Base-by-base conservation (phyloP, 495 filamentous ascomycete genomes). In the Penicillium canescens region DNA sequence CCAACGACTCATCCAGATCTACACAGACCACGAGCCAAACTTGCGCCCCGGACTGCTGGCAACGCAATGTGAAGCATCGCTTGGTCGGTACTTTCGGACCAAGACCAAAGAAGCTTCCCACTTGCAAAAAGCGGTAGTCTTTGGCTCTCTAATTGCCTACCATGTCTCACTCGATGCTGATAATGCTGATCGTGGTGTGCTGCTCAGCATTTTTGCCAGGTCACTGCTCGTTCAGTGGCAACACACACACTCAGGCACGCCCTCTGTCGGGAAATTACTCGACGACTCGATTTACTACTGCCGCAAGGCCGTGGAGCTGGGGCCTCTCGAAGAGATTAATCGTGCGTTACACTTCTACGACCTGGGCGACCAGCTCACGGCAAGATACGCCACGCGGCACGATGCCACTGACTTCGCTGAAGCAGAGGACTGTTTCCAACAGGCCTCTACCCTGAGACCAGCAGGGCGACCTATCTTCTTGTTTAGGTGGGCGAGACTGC, bases 1-100 rank as follows among this genome's bases (percentile, higher is more conserved):
- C 6, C 21, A 45, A 45, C n/a, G 4, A 10, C 23, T 45, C 11
- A 13, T 45, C 12, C 23, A 77, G 56, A 50, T 24, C 8, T n/a
- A 3, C 5, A 37, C 18, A 13, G 14, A 13, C 7, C 10, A 40
- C 38, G 2, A 40, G n/a, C 38, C 11, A 23, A 24, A 23, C 26
- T 9, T 33, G 6, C n/a, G 21, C 12, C 43, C 43, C 0, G 26
- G 21, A 12, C 6, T 46, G 6, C 31, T 46, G n/a, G 39, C 49
- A 4, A 26, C 34, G n/a, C 16, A 43, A 21, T 43, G 26, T 2
- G 49, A 52, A 36, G 26, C 39, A 3, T 43, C n/a, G 11, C 28
- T 44, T 8, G 3, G 31, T 18, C 11, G 4, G 7, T 52, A 52
- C 24, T 52, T 33, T 18, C 34, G 34, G 14, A 36, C 28, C 39